Conservation (phyloP, 768 basidiomycete genomes). For the Mycena amicta region DNA sequence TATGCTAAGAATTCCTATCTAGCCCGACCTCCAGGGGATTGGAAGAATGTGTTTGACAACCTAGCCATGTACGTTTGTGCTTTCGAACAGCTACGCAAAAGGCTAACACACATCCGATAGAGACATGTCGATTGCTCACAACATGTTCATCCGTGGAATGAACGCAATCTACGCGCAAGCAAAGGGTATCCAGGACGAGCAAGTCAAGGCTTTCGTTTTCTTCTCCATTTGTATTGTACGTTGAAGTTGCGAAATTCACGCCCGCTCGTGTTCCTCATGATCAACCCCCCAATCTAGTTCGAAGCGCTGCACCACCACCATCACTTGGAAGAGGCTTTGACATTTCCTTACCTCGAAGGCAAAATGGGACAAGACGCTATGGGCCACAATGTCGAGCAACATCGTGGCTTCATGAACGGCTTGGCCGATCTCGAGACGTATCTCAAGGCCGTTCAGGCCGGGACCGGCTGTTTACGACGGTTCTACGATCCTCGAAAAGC, state of each 20-base stretch:
- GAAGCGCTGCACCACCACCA: slow-evolving; percentile 25
- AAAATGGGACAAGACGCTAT: slow-evolving; percentile 20
- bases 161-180: slow-evolving; percentile 25
- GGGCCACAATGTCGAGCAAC: slow-evolving; percentile 24
- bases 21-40: slow-evolving; percentile 14
- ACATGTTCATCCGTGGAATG: slow-evolving; percentile 26
- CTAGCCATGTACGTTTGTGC: slow-evolving; percentile 2
- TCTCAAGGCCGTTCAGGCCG: slow-evolving; percentile 8
- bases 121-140: slow-evolving; percentile 28
- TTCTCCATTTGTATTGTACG: slow-evolving; percentile 20
- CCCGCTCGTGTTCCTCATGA: neutral
- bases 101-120: neutral
- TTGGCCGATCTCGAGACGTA: slow-evolving; percentile 20
- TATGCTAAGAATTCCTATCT: neutral
- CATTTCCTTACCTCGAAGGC: slow-evolving; percentile 23
- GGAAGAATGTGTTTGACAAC: slow-evolving; percentile 17
- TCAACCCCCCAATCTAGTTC: too few relatives aligned
- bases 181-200: slow-evolving; percentile 11
- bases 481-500: slow-evolving; percentile 1
- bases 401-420: slow-evolving; percentile 19
- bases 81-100: too few relatives aligned
- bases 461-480: slow-evolving; percentile 10
- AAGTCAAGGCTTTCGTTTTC: slow-evolving; percentile 22
- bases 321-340: slow-evolving; percentile 23
- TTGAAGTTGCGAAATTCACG: too few relatives aligned